These are phyloP conservation scores for Ophioceras dolichostomum DNA, from an alignment of 2,329 filamentous ascomycete species.

Conservation along the genomic window DNA sequence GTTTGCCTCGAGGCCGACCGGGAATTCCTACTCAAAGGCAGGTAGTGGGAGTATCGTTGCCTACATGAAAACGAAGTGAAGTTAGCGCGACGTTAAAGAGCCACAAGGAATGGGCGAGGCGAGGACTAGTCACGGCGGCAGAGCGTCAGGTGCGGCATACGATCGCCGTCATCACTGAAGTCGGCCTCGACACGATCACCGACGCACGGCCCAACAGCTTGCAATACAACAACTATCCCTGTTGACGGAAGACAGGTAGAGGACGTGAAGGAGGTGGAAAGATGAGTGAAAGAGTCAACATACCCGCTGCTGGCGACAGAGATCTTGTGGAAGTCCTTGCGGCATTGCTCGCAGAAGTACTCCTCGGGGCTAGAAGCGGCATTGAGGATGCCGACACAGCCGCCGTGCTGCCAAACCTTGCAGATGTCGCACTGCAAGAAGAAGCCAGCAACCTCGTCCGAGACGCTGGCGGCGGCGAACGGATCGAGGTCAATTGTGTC, in stretches of 20 bases:
- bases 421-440: constrained; percentile 98
- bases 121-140: no score
- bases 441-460: constrained; percentile 82
- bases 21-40: constrained; percentile 45
- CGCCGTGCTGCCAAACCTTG: constrained; percentile 98
- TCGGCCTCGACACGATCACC: no score
- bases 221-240: no score
- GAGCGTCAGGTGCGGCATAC: background rate
- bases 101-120: no score
- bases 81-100: no score
- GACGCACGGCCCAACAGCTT: no score
- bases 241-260: background rate
- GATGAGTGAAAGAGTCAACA: constrained; percentile 21
- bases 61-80: no score
- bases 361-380: constrained; percentile 88
- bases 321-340: constrained; percentile 81
- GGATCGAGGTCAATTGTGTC: constrained; percentile 45
- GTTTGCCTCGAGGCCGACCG: constrained; percentile 41
- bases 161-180: no score
- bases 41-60: constrained; percentile 47
- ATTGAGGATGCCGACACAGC: constrained; percentile 93
- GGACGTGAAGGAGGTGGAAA: background rate
- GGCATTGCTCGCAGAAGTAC: constrained; percentile 95
- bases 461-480: constrained; percentile 48
- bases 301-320: constrained; percentile 76